Evolutionary conservation across 345 rosid genomes (phyloP).

Genomic region (Syzygium jambos): DNA sequence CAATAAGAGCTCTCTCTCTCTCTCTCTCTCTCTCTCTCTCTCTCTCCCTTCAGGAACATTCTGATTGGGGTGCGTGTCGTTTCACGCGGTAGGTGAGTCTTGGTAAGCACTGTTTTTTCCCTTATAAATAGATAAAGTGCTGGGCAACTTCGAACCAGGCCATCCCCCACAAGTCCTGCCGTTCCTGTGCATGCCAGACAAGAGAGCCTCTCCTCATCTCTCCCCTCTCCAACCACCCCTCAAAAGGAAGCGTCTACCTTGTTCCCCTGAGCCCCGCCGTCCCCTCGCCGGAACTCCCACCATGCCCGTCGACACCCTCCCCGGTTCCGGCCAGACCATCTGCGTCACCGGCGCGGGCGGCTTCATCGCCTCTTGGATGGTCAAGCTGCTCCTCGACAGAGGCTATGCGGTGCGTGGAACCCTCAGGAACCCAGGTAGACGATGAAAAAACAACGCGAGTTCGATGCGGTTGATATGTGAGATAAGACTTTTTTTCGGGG

Average conservation of each 20-base stretch:
- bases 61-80: background rate
- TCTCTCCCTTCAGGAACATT: background rate
- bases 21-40: too few species aligned
- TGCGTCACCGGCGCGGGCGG: constrained; percentile 99
- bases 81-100: background rate
- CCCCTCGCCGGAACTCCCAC: background rate
- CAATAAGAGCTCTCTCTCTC: too few species aligned
- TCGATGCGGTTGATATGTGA: background rate
- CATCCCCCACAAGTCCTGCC: background rate
- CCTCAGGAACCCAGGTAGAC: constrained; percentile 69
- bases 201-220: background rate
- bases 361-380: constrained; percentile 96
- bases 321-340: constrained; percentile 44
- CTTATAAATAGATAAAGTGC: background rate
- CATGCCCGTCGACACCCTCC: constrained; percentile 37
- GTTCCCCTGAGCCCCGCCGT: background rate
- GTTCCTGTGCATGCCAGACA: background rate
- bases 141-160: background rate
- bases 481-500: background rate
- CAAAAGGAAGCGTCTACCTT: background rate
- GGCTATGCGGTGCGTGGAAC: constrained; percentile 90
- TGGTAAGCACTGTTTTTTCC: background rate
- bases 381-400: constrained; percentile 65
- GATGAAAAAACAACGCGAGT: background rate
- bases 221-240: background rate